Conservation (phyloP, 2,329 filamentous ascomycete genomes). For the Alternaria infectoria region DNA sequence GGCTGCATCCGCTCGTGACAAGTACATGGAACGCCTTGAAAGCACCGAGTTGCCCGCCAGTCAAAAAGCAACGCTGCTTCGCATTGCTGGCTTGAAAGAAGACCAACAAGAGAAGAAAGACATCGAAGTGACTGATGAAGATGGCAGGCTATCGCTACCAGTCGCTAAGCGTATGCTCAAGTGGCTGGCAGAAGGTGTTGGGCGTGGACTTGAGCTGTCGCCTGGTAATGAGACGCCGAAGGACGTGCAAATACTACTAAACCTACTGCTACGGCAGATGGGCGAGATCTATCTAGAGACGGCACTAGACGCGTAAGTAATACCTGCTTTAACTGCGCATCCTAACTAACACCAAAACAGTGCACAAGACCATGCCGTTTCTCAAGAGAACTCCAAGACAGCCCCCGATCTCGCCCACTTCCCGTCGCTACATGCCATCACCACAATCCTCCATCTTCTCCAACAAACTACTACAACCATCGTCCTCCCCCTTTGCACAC, state of each 20-base stretch:
- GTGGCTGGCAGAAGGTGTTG: conserved; percentile 95
- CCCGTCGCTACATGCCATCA: conserved; percentile 76
- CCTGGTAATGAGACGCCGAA: conserved; percentile 88
- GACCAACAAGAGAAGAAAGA: conserved; percentile 80
- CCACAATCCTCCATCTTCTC: conserved; percentile 91
- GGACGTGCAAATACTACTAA: conserved; percentile 85
- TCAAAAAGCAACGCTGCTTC: conserved; percentile 88
- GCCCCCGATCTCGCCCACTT: conserved; percentile 91
- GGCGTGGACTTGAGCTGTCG: conserved; percentile 88
- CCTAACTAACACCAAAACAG: conserved; percentile 27
- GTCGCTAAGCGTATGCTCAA: conserved; percentile 98
- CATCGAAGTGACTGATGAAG: conserved; percentile 88
- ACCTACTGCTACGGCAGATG: conserved; percentile 84
- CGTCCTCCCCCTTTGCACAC: conserved; percentile 84
- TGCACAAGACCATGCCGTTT: conserved; percentile 70
- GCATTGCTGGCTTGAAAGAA: conserved; percentile 81
- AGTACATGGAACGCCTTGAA: conserved; percentile 87
- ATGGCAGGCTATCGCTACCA: conserved; percentile 80
- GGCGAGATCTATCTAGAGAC: conserved; percentile 79
- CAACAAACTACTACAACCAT: conserved; percentile 90
- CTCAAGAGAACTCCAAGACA: conserved; percentile 79
- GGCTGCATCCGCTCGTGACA: conserved; percentile 84
- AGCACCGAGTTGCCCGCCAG: conserved; percentile 86
- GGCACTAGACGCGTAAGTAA: conserved; percentile 63
- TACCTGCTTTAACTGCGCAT: background rate